Evolutionary conservation across 305 asterid genomes (phyloP), one percentile per base, ranked within the genome.

Genomic region (Euphrasia arctica): DNA sequence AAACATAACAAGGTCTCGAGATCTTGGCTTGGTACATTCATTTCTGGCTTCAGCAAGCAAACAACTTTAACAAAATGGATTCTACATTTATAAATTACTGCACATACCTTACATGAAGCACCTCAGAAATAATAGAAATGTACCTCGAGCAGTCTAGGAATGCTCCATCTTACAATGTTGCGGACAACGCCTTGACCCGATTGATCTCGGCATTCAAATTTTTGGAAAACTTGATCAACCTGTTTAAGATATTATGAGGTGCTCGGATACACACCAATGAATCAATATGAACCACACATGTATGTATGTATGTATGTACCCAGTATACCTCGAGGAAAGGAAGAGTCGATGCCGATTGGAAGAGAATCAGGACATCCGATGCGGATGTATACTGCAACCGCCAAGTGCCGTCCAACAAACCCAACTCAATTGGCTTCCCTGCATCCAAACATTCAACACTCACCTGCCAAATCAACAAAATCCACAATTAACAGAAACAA

Each of bases 321-420:
- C 43, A 39, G 10, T 39, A 18, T 18, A 85, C 97, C 95, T 87
- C 81, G 47, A 91, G 62, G 76, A 85, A 80, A 51, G 96, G 98
- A 70, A 91, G 85, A 69, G 85, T 80, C n/a, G 85, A 70, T 1
- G 89, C 88, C 28, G 95, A 79, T 51, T 91, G 90, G 59, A 91
- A 63, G 75, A 91, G 96, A 66, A 83, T 32, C 48, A 91, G 78
- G 73, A 88, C 98, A 73, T 91, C 96, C 1, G 90, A 66, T 4
- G 98, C 98, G 10, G 98, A 85, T 4, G 98, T 88, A 66, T 88
- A 88, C 78, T 86, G 94, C 84, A 91, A 75, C 36, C 98, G 98
- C 98, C 98, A 88, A 8, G 95, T 88, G n/a, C 96, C 96, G 18
- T 91, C 84, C 82, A 91, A 78, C 63, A 74, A 55, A 39, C 59